Conservation (phyloP, 306 rosid species). For the Biancaea sappan region DNA sequence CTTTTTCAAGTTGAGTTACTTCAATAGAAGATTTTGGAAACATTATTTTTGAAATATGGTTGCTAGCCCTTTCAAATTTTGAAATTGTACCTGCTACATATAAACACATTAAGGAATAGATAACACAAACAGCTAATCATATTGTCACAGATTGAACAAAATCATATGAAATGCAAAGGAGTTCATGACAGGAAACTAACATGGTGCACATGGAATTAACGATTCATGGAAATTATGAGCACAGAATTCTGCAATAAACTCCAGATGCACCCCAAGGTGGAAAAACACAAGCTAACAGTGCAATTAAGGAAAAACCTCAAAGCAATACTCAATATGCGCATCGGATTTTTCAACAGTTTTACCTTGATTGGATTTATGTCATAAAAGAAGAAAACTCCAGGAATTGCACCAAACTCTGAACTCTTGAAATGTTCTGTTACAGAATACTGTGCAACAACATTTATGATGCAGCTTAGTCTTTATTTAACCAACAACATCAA, state of each 20-base stretch:
- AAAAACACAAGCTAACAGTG: not conserved
- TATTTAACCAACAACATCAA: conserved; percentile 16
- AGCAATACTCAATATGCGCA: conserved; percentile 13
- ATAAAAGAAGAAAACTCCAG: conserved; percentile 83
- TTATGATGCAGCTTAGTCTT: conserved; percentile 28
- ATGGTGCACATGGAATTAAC: not conserved
- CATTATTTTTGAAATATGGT: not conserved
- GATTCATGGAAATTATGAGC: not conserved
- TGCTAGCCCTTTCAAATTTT: not conserved
- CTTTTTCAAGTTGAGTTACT: not conserved
- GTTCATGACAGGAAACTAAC: not conserved
- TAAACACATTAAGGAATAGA: too few relatives aligned
- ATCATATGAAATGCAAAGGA: not conserved
- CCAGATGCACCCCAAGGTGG: conserved; percentile 5
- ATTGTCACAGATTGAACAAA: conserved; percentile 14
- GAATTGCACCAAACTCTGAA: conserved; percentile 60
- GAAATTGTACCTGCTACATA: not conserved
- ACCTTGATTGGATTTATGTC: conserved; percentile 95
- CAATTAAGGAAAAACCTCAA: conserved; percentile 13
- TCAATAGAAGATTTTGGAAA: not conserved
- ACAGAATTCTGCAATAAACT: not conserved
- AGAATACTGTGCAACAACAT: conserved; percentile 71
- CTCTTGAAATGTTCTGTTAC: conserved; percentile 91
- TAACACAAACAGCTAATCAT: not conserved
- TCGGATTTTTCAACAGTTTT: conserved; percentile 7